Base-by-base conservation (phyloP, 768 basidiomycete species). In the Lyophyllum shimeji region DNA sequence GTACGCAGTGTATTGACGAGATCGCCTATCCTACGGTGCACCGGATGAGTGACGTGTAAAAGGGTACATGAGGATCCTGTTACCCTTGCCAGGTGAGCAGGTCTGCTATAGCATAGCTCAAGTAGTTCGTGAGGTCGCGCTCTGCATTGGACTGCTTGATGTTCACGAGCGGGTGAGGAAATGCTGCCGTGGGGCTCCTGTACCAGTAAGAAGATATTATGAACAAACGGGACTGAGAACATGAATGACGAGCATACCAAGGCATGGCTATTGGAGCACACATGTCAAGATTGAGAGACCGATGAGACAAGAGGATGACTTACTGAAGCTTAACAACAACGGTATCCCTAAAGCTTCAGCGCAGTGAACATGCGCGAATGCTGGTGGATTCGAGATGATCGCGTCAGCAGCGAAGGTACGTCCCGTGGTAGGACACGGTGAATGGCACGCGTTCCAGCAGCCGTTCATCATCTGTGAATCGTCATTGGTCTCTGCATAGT, bases 351-450 rank as follows among this genome's bases (percentile, higher is more conserved):
- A 65, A 7, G 84, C 83, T 63, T 87, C 84, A 1, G 85, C 85
- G 49, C 84, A 81, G 56, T 86, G 85, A 3, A 85, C 67, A 68
- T 86, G 84, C 0, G 81, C 85, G 58, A 87, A 87, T 4, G 82
- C 75, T 0, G 86, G 86, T 17, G 86, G 86, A 64, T 87, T 87
- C 29, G 81, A 80, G 46, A 87, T 85, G 44, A 87, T 84, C 0
- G 84, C 84, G 61, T 87, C 84, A 1, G 81, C 83, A 1, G 75
- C 80, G 58, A 86, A 86, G 2, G 77, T 58, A 18, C 67, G 66
- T 0, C 79, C 76, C 2, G 75, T 75, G 9, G 67, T 59, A 6
- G 73, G 68, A 60, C 80, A 80, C 0, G 84, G 76, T 5, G 77
- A 66, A 65, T 75, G 76, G 57, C 81, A 82, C 0, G 85, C 70